phyloP scores from a whole-genome alignment of 345 rosid species.

The Hypericum perforatum region DNA sequence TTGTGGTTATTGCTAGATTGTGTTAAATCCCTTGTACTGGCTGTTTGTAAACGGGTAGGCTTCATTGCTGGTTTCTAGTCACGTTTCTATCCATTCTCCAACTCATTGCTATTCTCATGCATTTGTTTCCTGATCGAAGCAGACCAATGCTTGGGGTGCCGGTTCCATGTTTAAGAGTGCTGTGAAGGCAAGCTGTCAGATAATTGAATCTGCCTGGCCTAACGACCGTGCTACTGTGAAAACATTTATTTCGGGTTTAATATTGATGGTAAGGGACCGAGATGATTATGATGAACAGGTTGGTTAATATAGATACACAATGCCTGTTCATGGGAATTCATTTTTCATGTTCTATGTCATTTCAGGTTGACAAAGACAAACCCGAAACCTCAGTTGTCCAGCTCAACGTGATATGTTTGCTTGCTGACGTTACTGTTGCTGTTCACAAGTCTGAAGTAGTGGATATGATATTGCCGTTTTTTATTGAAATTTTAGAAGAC shows the following conservation, averaged over 20 bases:
- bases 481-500: constrained; percentile 95
- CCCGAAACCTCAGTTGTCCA: constrained; percentile 65
- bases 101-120: constrained; percentile 1
- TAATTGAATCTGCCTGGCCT: constrained; percentile 88
- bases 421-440: constrained; percentile 89
- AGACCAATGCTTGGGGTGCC: constrained; percentile 84
- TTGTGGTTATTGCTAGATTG: constrained; percentile 90
- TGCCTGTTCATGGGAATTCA: not conserved
- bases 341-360: constrained; percentile 12
- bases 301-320: constrained; percentile 3
- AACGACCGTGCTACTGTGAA: constrained; percentile 95
- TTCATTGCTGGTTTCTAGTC: constrained; percentile 9
- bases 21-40: constrained; percentile 75
- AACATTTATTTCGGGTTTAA: constrained; percentile 86
- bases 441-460: constrained; percentile 90
- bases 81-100: not conserved
- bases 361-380: constrained; percentile 81
- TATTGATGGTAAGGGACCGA: constrained; percentile 81
- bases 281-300: constrained; percentile 94
- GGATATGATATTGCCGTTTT: constrained; percentile 95
- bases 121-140: constrained; percentile 20
- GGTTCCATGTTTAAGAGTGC: constrained; percentile 81
- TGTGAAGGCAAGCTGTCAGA: constrained; percentile 70
- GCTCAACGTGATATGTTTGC: constrained; percentile 79
- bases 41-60: constrained; percentile 79